Evolutionary conservation across 345 rosid species (phyloP).

Genomic region (Nephelium lappaceum): DNA sequence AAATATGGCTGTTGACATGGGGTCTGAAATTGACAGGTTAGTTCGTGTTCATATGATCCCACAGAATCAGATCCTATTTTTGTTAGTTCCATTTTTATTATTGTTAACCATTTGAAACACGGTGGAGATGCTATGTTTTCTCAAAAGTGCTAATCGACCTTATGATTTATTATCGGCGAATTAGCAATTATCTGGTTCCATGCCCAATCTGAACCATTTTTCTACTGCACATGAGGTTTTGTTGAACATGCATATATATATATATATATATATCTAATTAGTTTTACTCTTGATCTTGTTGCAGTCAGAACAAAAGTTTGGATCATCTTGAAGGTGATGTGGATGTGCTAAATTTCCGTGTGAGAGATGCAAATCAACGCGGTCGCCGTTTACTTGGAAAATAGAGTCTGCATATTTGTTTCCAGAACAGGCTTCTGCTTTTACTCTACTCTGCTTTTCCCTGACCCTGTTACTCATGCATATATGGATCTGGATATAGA

Average conservation of each 20-base stretch:
- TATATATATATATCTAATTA: neutral
- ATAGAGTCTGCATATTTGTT: constrained; percentile 35
- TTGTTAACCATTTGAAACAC: no score
- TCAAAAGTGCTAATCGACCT: neutral
- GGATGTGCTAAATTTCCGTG: constrained; percentile 67
- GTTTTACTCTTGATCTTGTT: neutral
- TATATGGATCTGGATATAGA: neutral
- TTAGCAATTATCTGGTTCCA: neutral
- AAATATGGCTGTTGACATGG: constrained; percentile 87
- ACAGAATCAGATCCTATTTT: neutral
- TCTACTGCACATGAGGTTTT: neutral
- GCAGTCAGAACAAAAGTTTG: constrained; percentile 74
- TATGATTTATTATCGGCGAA: neutral
- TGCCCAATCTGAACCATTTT: neutral
- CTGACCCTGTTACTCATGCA: neutral
- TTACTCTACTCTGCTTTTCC: neutral
- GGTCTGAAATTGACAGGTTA: constrained; percentile 77
- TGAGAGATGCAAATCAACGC: constrained; percentile 60
- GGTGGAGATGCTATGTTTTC: no score
- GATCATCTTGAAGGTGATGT: constrained; percentile 63
- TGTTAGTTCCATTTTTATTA: neutral
- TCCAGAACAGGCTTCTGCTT: neutral
- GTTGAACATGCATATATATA: neutral
- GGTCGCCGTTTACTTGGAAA: constrained; percentile 73
- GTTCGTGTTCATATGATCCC: constrained; percentile 14